Base-by-base conservation (phyloP, 2,329 filamentous ascomycete genomes). In the Microcera coccophila region DNA sequence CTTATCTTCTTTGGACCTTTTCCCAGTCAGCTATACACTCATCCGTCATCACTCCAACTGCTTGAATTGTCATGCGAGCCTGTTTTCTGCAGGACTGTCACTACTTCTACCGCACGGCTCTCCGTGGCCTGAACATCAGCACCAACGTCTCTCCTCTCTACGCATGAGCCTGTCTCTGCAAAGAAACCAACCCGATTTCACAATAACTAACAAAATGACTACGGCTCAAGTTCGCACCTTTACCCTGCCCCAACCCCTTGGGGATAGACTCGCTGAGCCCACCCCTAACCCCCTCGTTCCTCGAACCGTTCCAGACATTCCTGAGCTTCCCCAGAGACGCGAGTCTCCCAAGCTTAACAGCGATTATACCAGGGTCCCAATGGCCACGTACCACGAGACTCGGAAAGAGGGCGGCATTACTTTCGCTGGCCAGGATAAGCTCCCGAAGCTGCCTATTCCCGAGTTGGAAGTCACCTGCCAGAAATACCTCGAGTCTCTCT, bases 401-500 rank as follows among this genome's bases (percentile, higher is more conserved):
- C 65, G 73, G 43, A 75, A 75, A 43, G 76, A 78, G 54, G 85
- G 80, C 12, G 84, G 90, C 40, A 82, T 95, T 62, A 97, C 93
- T 0, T 98, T 93, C 68, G 85, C 90, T 22, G 77, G 83, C 44
- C 91, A 98, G 64, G 89, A 95, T 52, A 85, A 82, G 53, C 76
- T 98, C 7, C 89, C 90, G 2, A 95, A 93, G 64, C 74, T 98
- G 29, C 93, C 93, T 7, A 95, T 98, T 40, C 93, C 91, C 0
- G 88, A 95, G 11, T 76, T 98, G 4, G 85, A 90, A 37, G 71
- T 72, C 46, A 89, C 87, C 1, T 86, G 85, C 63, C 76, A 82
- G 52, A 90, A 82, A 61, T 97, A 97, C 59, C 70, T 96, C 3
- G 76, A 82, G 5, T 82, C 86, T 7, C 70, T 98, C 39, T 82